Evolutionary conservation across 495 filamentous ascomycete genomes (phyloP), one percentile per base, ranked within the genome.

Genomic region (Hypoxylon rickii): DNA sequence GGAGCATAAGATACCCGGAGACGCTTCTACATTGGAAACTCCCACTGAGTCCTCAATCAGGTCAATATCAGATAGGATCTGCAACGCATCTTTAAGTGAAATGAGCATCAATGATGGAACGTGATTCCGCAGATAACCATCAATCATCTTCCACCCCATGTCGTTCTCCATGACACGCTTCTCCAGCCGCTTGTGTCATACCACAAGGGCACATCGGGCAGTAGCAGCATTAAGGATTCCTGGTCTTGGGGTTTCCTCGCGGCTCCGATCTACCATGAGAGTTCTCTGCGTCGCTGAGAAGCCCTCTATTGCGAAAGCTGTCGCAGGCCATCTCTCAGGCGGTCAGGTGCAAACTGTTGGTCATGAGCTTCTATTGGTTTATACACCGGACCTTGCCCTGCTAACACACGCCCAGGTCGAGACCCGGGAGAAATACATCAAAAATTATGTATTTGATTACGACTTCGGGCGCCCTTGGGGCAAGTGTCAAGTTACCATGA

Each of bases 271-370:
- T 19, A 76, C 71, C 70, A 79, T 83, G 58, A 72, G 66, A 57
- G 85, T 96, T 55, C 80, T 98, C 19, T 97, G 95, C 67, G 92
- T 98, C 58, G 94, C 94, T 49, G 94, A 98, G 68, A 98, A 98
- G 74, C 92, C 92, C 45, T 92, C 92, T 26, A 97, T 98, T 51
- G 88, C 94, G 44, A 96, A 91, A 72, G 90, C 94, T 37, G 95
- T 98, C 43, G 88, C 94, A 24, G 81, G 84, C 43, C 93, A 97
- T 74, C 79, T 98, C 41, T 86, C 87, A 16, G 91, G 90, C 44
- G 89, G 90, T 40, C 70, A 76, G 19, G 79, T 86, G 46, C 80
- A 82, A 68, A 84, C 79, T 32, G 92, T 95, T 76, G 71, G 84
- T 82, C n/a, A 2, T 39, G 16, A 8, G 39, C 4, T 40, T 17